Evolutionary conservation across 495 filamentous ascomycete species (phyloP), one percentile per base, ranked within the genome.

Genomic region (Hyaloscypha bicolor): DNA sequence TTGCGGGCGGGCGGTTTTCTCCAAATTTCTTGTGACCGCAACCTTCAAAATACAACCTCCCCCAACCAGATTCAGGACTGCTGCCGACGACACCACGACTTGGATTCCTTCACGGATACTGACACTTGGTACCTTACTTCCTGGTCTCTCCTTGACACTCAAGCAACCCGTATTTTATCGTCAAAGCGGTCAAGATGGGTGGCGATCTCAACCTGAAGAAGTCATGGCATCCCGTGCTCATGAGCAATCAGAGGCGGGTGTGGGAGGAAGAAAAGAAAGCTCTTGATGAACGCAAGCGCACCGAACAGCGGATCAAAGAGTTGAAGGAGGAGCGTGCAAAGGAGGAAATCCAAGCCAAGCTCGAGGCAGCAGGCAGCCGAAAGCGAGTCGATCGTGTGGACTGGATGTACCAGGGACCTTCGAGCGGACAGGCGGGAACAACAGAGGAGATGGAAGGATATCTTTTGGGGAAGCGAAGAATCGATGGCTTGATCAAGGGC

Each of bases 181-280:
- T 65, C 52, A 12, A 74, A 67, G 67, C 75, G 73, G 70, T 73
- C 80, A 91, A 84, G 63, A 94, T 94, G 91, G 89, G 91, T 81
- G 90, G 91, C 72, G 93, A 96, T 82, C 81, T 97, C 74, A 96
- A 97, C 72, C 80, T 97, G 72, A 99, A 99, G 81, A 99, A 99
- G 84, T 94, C 91, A 82, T 99, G 94, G 91, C 94, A 99, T 74
- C 92, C 93, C 60, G 85, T 86, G 62, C 83, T 94, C 60, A 85
- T 93, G 77, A 86, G 85, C 79, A 97, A 97, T 77, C 93, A 96
- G 80, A 83, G 80, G 77, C 83, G 86, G 69, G 93, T 96, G 65
- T 96, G 91, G 88, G 84, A 90, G 30, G 89, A 93, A 74, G 94
- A 99, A 74, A 88, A 95, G 74, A 90, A 91, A 69, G 95, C 95